These are phyloP conservation scores for Cymbopogon citratus DNA, from an alignment of 176 grass and related monocot species.

Conservation along the genomic window DNA sequence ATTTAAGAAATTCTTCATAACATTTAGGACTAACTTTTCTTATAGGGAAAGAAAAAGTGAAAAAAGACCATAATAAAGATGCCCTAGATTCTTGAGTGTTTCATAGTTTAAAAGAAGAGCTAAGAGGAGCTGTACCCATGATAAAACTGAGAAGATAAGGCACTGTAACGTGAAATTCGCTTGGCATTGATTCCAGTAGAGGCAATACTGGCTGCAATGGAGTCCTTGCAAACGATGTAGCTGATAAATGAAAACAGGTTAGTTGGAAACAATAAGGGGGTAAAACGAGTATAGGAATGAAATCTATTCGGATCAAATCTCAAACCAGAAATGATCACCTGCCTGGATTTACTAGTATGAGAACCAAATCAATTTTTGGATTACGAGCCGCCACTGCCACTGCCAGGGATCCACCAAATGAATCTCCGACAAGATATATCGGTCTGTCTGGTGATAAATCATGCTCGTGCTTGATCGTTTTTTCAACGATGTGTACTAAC, in stretches of 20 bases:
- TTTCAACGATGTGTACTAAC: constrained; percentile 49
- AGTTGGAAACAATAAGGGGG: background rate
- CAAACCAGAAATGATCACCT: constrained; percentile 42
- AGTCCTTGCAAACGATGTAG: constrained; percentile 81
- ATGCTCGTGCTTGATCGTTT: constrained; percentile 57
- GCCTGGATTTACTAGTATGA: constrained; percentile 92
- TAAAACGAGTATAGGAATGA: background rate
- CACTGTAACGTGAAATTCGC: constrained; percentile 61
- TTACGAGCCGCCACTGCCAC: constrained; percentile 72
- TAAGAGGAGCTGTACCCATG: constrained; percentile 60
- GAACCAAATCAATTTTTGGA: constrained; percentile 59
- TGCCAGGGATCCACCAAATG: constrained; percentile 74
- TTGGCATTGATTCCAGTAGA: constrained; percentile 78
- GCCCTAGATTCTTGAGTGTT: background rate
- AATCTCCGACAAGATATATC: constrained; percentile 75
- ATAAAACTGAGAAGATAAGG: constrained; percentile 86
- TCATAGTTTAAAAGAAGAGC: background rate
- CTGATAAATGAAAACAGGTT: constrained; percentile 29
- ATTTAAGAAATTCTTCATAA: background rate
- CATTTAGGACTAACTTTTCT: constrained; percentile 1
- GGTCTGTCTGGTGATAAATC: constrained; percentile 47
- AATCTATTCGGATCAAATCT: background rate
- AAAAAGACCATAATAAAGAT: background rate
- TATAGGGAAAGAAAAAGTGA: background rate
- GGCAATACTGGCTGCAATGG: constrained; percentile 62